Conservation (phyloP, 306 rosid species). For the Castanea crenata region DNA sequence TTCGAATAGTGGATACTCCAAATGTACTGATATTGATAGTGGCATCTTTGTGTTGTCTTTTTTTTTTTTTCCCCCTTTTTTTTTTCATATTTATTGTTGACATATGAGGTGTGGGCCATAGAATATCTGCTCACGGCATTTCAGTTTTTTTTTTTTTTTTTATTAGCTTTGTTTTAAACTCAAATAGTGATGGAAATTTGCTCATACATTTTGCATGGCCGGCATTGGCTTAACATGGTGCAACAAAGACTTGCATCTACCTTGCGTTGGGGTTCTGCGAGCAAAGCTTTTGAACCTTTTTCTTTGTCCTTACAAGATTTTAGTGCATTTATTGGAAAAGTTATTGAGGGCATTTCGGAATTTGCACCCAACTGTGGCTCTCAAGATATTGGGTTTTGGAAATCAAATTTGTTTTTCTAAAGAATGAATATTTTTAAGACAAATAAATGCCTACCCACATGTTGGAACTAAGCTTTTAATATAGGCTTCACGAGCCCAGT, state of each 20-base stretch:
- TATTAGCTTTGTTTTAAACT: neutral
- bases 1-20: neutral
- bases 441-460: no score
- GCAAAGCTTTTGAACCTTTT: neutral
- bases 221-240: neutral
- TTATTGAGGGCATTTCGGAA: neutral
- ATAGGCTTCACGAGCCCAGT: no score
- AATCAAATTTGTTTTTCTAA: no score
- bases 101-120: neutral
- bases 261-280: neutral
- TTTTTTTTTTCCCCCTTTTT: neutral
- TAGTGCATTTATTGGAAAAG: neutral
- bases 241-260: neutral
- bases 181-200: neutral
- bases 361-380: neutral
- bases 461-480: no score
- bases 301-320: neutral
- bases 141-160: neutral
- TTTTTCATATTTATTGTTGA: neutral
- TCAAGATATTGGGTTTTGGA: no score
- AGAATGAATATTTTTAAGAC: no score
- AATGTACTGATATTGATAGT: constrained; percentile 33
- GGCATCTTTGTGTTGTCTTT: constrained; percentile 13
- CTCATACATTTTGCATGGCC: neutral
- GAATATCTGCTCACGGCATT: constrained; percentile 1